Conservation (phyloP, 371 early-diverging fungal species). For the Basidiobolus meristosporus region DNA sequence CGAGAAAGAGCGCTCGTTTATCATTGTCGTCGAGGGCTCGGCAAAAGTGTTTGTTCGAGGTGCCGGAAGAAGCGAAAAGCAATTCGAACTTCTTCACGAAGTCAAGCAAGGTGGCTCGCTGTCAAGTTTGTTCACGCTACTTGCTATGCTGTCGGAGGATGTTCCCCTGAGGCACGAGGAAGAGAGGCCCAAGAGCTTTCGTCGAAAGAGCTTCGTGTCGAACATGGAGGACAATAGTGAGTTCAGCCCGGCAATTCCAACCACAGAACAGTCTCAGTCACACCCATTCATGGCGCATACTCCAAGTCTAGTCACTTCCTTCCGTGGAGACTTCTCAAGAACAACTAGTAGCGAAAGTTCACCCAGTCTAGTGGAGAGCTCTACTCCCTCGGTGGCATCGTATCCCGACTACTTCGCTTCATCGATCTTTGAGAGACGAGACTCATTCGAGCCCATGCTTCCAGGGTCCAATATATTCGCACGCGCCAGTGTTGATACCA, state of each 20-base stretch:
- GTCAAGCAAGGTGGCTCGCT: constrained; percentile 81
- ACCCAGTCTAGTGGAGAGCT: neutral
- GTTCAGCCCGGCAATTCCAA: too few relatives aligned
- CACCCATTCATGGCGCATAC: too few relatives aligned
- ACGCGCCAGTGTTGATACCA: constrained; percentile 72
- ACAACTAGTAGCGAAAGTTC: too few relatives aligned
- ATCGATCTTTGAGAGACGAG: too few relatives aligned
- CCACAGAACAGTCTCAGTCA: too few relatives aligned
- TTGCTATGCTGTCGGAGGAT: constrained; percentile 78
- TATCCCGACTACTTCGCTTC: constrained; percentile 13
- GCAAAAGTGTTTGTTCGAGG: constrained; percentile 62
- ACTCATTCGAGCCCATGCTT: too few relatives aligned
- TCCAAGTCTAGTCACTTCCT: too few relatives aligned
- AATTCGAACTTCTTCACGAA: constrained; percentile 47
- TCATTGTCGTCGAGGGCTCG: constrained; percentile 86
- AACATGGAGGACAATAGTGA: too few relatives aligned
- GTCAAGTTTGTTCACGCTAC: constrained; percentile 77
- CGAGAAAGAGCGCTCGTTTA: constrained; percentile 61
- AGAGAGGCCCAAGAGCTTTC: constrained; percentile 6
- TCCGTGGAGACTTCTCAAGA: too few relatives aligned
- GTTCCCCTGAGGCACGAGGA: constrained; percentile 29
- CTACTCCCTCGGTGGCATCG: too few relatives aligned
- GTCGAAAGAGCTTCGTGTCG: neutral
- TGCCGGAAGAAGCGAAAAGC: constrained; percentile 11
- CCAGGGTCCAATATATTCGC: constrained; percentile 70